Percentiles rank a stretch among this genome's conserved stretches.
phyloP scores from a whole-genome alignment of 352 stramenopile genomes.

The Globisporangium takayamanum region DNA sequence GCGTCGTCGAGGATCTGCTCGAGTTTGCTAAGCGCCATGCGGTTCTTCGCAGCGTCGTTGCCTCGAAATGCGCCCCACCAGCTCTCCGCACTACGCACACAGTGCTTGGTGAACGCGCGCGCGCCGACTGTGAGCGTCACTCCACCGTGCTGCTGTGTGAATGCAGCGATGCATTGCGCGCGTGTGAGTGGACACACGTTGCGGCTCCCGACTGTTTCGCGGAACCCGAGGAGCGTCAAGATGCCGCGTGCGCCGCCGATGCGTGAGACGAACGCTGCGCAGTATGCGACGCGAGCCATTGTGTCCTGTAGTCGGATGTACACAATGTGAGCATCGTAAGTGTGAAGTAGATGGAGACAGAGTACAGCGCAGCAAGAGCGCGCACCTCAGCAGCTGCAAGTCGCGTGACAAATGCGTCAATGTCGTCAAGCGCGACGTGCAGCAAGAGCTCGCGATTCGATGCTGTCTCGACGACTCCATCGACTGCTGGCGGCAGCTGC shows the following conservation, averaged over 20 bases:
- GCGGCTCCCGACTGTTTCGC: constrained; percentile 51
- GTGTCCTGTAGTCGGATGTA: not conserved
- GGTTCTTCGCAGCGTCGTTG: constrained; percentile 68
- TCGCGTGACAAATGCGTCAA: constrained; percentile 22
- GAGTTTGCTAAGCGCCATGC: constrained; percentile 38
- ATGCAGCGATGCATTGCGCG: constrained; percentile 46
- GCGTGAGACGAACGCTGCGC: constrained; percentile 22
- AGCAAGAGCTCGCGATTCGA: constrained; percentile 28
- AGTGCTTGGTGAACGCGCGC: constrained; percentile 76
- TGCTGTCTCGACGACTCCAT: constrained; percentile 29
- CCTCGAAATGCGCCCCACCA: constrained; percentile 63
- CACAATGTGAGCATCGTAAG: not conserved
- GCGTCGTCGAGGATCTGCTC: constrained; percentile 39
- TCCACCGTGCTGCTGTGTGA: constrained; percentile 28
- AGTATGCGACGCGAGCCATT: constrained; percentile 1
- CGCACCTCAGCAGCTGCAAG: not conserved
- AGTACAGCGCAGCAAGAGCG: not conserved
- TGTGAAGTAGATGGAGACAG: not conserved
- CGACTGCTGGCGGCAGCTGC: constrained; percentile 17
- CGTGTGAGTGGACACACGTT: constrained; percentile 43
- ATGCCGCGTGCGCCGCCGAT: constrained; percentile 53
- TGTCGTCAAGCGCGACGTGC: constrained; percentile 9
- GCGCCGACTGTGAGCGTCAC: constrained; percentile 68
- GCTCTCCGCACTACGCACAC: constrained; percentile 45
- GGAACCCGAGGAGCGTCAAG: constrained; percentile 59